Base-by-base conservation (phyloP, 2,329 filamentous ascomycete species). In the Trichoderma afroharzianum region DNA sequence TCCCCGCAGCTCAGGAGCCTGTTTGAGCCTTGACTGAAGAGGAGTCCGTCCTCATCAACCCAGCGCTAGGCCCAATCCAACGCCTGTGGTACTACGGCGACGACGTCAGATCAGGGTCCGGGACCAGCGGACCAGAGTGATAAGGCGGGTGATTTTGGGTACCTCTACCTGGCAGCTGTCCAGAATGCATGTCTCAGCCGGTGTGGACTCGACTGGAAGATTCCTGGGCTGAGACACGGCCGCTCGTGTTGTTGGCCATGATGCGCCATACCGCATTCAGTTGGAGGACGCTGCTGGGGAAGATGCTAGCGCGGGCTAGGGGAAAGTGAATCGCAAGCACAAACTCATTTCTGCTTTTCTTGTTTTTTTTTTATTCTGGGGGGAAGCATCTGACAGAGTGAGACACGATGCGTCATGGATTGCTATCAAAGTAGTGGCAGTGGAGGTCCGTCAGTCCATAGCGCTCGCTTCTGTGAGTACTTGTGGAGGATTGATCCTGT, bases 271-370 rank as follows among this genome's bases (percentile, higher is more conserved):
- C 70, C 63, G 57, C 57, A 68, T 71, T 59, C 12, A 58, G 70
- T n/a, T 53, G 67, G 53, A 36, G n/a, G 55, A 62, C 36, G 62
- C 14, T 47, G 66, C 47, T 53, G 58, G 50, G 30, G 58, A 62
- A 63, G 71, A 70, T 47, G 33, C 26, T 71, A 71, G 70, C 62
- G 53, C 68, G 33, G 62, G 36, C 71, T 71, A 72, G 71, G 63
- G 50, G 36, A 24, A 8, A 58, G 21, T 62, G 55, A 47, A 72
- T 72, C 68, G 71, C 28, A 61, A 62, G 15, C 30, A 39, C 53
- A 67, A 39, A 24, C 24, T 67, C 24, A 15, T 28, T 43, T 61
- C 33, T 26, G 39, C 8, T 12, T 68, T 59, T 61, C 36, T 43
- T 71, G 63, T 21, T 67, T 70, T 32, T n/a, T n/a, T 70, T 32